Conservation (phyloP, 148 eudicot genomes). For the Chenopodium suecicum region DNA sequence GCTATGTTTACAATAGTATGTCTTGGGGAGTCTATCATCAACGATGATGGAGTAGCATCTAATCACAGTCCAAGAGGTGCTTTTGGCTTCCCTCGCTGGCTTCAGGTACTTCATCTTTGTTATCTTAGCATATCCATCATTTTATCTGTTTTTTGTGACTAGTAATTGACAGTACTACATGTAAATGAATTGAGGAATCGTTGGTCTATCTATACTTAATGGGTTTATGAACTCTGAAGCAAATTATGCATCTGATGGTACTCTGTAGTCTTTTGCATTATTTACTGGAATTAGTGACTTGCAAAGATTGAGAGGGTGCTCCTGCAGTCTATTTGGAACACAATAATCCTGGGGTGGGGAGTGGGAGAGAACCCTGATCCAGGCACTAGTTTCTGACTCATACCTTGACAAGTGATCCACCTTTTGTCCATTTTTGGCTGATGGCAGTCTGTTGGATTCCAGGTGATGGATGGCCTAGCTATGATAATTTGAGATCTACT, state of each 20-base stretch:
- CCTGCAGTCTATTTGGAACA: background rate
- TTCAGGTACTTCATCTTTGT: slow-evolving; percentile 56
- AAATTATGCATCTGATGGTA: background rate
- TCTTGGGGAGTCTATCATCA: slow-evolving; percentile 72
- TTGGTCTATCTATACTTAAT: background rate
- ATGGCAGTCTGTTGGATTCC: background rate
- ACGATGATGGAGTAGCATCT: slow-evolving; percentile 62
- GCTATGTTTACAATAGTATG: slow-evolving; percentile 70
- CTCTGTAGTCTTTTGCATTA: background rate
- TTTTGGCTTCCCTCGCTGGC: slow-evolving; percentile 95
- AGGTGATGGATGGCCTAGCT: background rate
- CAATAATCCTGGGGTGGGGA: background rate
- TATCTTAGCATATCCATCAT: background rate
- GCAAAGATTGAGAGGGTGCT: background rate
- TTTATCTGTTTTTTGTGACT: background rate
- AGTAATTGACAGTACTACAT: background rate
- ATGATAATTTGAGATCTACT: background rate
- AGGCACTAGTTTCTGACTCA: background rate
- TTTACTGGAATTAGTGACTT: background rate
- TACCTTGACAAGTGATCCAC: background rate
- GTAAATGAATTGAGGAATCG: background rate
- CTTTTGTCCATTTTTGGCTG: background rate
- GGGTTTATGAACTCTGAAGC: background rate
- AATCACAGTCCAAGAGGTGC: slow-evolving; percentile 77
- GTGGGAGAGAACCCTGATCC: background rate